Conservation (phyloP, 2,329 filamentous ascomycete genomes). For the Raffaelea arxii region DNA sequence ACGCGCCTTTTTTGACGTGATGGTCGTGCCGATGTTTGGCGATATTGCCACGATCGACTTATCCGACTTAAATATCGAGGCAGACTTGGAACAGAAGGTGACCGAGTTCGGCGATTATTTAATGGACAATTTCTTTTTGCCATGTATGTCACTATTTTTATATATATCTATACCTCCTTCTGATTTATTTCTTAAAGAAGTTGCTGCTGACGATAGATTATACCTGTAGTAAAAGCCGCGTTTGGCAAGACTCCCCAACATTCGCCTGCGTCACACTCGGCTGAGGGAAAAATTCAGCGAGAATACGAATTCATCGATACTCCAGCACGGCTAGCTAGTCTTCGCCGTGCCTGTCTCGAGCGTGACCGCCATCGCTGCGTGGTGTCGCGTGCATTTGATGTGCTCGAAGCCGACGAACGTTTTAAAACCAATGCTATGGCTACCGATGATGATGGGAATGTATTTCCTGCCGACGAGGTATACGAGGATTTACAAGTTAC, state of each 20-base stretch:
- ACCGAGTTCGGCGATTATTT: conserved; percentile 17
- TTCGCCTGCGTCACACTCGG: conserved; percentile 16
- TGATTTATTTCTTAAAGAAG: background rate
- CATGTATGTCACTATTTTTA: background rate
- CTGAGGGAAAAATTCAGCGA: conserved; percentile 12
- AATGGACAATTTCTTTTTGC: conserved; percentile 17
- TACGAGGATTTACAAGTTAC: background rate
- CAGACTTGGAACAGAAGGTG: conserved; percentile 9
- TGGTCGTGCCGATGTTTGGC: background rate
- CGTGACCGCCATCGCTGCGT: conserved; percentile 21
- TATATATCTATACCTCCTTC: background rate
- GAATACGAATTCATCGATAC: conserved; percentile 14
- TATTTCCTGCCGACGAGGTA: background rate
- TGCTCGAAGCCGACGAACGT: conserved; percentile 8
- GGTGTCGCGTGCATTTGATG: conserved; percentile 16
- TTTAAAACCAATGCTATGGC: background rate
- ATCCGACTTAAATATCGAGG: background rate
- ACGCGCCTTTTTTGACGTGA: background rate
- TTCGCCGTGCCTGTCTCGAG: conserved; percentile 17
- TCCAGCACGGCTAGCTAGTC: conserved; percentile 14
- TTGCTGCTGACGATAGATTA: background rate
- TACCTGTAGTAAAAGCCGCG: conserved; percentile 16
- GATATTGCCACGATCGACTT: conserved; percentile 1
- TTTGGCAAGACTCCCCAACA: conserved; percentile 17
- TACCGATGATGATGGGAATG: background rate